Percentiles rank a stretch among this genome's conserved stretches.
Conservation (phyloP, 176 grass and related monocot species). For the Zoysia japonica region DNA sequence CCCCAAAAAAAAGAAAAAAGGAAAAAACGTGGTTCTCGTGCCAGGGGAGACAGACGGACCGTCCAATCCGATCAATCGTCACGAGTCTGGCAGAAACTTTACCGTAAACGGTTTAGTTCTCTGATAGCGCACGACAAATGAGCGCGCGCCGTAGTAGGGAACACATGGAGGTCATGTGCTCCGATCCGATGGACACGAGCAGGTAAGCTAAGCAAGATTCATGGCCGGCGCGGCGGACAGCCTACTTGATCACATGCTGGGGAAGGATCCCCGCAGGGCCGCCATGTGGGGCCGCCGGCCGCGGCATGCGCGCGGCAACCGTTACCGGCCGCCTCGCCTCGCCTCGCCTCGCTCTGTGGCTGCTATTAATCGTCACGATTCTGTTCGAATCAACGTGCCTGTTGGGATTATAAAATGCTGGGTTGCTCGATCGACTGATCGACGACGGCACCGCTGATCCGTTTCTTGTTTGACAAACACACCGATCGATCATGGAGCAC, state of each 20-base stretch:
- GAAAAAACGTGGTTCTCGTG: neutral
- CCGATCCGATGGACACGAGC: neutral
- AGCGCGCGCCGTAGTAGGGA: neutral
- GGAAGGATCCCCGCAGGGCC: neutral
- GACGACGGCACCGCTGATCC: neutral
- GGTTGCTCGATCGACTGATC: too few species aligned
- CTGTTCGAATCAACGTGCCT: neutral
- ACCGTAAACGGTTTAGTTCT: neutral
- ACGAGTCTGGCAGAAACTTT: neutral
- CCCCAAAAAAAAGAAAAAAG: too few species aligned
- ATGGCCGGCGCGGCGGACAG: neutral
- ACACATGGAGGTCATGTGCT: constrained; percentile 35
- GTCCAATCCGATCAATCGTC: neutral
- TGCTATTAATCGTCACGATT: neutral
- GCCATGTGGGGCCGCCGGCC: constrained; percentile 39
- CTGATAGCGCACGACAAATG: neutral
- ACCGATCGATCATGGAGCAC: neutral
- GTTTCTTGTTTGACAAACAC: constrained; percentile 39
- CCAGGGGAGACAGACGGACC: neutral
- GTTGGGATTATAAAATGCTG: neutral
- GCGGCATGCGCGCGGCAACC: constrained; percentile 3
- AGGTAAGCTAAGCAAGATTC: neutral
- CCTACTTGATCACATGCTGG: constrained; percentile 28
- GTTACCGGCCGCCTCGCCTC: constrained; percentile 22
- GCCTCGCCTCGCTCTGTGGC: neutral